phyloP scores from a whole-genome alignment of 352 stramenopile species.

The Phytophthora vignae region DNA sequence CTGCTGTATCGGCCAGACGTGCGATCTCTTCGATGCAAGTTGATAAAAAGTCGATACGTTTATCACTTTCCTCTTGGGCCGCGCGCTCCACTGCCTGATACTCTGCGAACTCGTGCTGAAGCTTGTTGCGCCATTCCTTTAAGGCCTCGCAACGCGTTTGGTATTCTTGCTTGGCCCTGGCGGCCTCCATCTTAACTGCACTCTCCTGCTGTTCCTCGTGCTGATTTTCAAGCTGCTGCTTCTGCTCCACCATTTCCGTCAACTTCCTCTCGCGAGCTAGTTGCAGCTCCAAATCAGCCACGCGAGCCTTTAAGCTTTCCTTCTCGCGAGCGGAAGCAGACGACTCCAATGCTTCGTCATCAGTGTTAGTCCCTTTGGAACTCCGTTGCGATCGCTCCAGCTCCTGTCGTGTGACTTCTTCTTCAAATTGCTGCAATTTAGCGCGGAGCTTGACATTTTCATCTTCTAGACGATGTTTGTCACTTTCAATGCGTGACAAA shows the following conservation, averaged over 20 bases:
- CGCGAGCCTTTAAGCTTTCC: slow-evolving; percentile 10
- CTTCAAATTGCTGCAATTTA: slow-evolving; percentile 33
- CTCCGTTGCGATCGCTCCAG: slow-evolving; percentile 14
- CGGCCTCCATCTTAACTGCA: slow-evolving; percentile 6
- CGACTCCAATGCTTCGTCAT: slow-evolving; percentile 7
- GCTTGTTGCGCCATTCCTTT: slow-evolving; percentile 21
- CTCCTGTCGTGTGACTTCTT: slow-evolving; percentile 10
- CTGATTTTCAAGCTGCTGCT: slow-evolving; percentile 21
- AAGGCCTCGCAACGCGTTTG: slow-evolving; percentile 6
- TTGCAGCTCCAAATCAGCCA: slow-evolving; percentile 42
- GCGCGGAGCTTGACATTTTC: slow-evolving; percentile 27
- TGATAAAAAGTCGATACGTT: slow-evolving; percentile 53
- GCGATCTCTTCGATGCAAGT: slow-evolving; percentile 53
- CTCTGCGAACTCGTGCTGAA: slow-evolving; percentile 49
- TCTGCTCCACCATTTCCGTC: slow-evolving; percentile 29
- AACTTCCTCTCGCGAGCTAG: slow-evolving; percentile 35
- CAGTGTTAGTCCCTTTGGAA: slow-evolving; percentile 31
- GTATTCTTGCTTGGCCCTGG: slow-evolving; percentile 25
- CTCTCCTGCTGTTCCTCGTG: slow-evolving; percentile 27
- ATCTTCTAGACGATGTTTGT: slow-evolving; percentile 31
- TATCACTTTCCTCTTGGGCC: slow-evolving; percentile 42
- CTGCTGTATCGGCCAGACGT: slow-evolving; percentile 34
- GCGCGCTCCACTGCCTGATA: slow-evolving; percentile 33
- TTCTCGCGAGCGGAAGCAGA: slow-evolving; percentile 14
- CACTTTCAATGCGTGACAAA: slow-evolving; percentile 40